Evolutionary conservation across 2,329 filamentous ascomycete genomes (phyloP), one percentile per base, ranked within the genome.

Genomic region (Xylariaceae sp.): DNA sequence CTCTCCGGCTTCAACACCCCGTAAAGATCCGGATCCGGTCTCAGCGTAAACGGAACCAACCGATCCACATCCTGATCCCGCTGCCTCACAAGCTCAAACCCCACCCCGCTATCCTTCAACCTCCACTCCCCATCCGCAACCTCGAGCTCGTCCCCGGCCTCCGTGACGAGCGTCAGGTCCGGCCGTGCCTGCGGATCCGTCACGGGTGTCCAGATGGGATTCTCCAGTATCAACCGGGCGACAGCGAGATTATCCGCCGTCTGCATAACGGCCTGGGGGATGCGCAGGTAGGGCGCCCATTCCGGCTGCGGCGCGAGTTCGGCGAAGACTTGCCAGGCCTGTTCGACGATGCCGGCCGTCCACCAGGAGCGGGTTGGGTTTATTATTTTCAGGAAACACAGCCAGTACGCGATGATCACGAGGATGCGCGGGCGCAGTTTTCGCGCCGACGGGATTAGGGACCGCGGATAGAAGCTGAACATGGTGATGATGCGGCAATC

Each of bases 321-420:
- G 9, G 8, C 37, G 1, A 42, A 70, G 34, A 84, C 78, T 58
- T 80, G 75, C 4, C 64, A 65, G 8, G 83, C 74, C 60, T 81
- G 75, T 45, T 80, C 70, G 2, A 74, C 74, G 17, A 85, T 75
- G 18, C 75, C 77, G 2, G 64, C 58, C 56, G 81, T 70, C 82
- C 82, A 85, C 82, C 82, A 85, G 3, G 78, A 64, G 0, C 62
- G 13, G 13, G 61, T 2, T 62, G 49, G 55, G 9, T 73, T 70
- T 9, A 59, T 3, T 1, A 81, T 55, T 66, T 81, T 83, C 54
- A 77, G 67, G 57, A 84, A 84, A 51, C 74, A 73, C 4, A 81
- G 72, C 60, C 82, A 82, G 63, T 84, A 73, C 1, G 80, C 80
- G 9, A 85, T 55, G 44, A 84, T 80, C 54, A 84, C 62, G 0